These are phyloP conservation scores for Beverwykella pulmonaria DNA, from an alignment of 495 filamentous ascomycete species.

Conservation along the genomic window DNA sequence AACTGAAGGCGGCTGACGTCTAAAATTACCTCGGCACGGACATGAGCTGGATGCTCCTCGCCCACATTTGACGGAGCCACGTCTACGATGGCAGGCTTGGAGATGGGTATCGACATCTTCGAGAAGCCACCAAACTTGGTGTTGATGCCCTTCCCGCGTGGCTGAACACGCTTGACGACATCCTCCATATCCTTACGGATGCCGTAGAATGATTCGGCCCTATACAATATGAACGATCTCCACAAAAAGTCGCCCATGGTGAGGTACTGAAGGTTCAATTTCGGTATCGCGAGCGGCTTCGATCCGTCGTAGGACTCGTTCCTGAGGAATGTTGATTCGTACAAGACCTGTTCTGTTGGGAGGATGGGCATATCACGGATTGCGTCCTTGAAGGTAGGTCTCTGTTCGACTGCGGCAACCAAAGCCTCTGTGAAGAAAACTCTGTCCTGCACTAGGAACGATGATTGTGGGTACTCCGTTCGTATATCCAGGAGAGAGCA, in stretches of 20 bases:
- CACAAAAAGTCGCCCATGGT: slow-evolving; percentile 94
- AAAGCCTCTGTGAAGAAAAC: slow-evolving; percentile 75
- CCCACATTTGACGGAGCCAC: slow-evolving; percentile 84
- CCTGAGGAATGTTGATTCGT: slow-evolving; percentile 78
- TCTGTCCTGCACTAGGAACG: slow-evolving; percentile 63
- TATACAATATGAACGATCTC: slow-evolving; percentile 85
- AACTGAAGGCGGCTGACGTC: slow-evolving; percentile 79
- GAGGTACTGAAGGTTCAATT: slow-evolving; percentile 93
- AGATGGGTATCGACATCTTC: slow-evolving; percentile 85
- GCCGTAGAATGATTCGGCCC: slow-evolving; percentile 91
- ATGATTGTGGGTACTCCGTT: slow-evolving; percentile 73
- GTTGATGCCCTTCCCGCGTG: slow-evolving; percentile 63
- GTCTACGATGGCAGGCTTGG: slow-evolving; percentile 85
- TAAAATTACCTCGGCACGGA: slow-evolving; percentile 84
- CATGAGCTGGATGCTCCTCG: slow-evolving; percentile 77
- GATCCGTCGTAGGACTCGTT: slow-evolving; percentile 91
- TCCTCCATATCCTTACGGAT: slow-evolving; percentile 90
- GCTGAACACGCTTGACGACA: slow-evolving; percentile 74
- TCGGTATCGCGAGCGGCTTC: slow-evolving; percentile 85
- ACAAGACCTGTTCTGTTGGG: slow-evolving; percentile 81
- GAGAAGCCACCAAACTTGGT: slow-evolving; percentile 83
- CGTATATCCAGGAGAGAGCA: slow-evolving; percentile 74
- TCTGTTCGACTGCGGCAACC: slow-evolving; percentile 74
- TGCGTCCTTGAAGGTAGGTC: slow-evolving; percentile 80
- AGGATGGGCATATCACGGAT: slow-evolving; percentile 70